Base-by-base conservation (phyloP, 129 eudicot species). In the Kitagawia praeruptora region DNA sequence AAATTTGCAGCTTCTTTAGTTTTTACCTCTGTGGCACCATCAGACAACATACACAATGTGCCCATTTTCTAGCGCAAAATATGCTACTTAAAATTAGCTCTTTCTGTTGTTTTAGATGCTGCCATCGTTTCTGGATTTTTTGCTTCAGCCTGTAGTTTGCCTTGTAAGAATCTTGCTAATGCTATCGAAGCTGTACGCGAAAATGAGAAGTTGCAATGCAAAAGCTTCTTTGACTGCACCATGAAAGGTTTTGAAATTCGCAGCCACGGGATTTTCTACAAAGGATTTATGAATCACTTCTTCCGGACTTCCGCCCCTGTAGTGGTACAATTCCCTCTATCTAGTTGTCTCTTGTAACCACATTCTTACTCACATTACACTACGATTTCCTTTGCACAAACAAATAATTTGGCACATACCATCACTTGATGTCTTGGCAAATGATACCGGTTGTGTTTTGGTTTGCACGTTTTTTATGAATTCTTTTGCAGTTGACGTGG, bases 101-200 rank as follows among this genome's bases (percentile, higher is more conserved):
- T 4, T 70, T 19, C 16, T 19, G 4, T 19, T 37, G 5, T 39
- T 70, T 18, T 45, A 70, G 74, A 25, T 69, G 74, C 23, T 37
- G 74, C 74, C 74, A 0, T 69, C 3, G 41, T 69, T 69, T 69
- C 74, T 28, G 74, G 74, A 69, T 69, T 69, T 15, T 37, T 37
- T 13, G 44, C 74, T 69, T 69, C 75, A 39, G 49, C 75, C 48
- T 71, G 48, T 25, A 71, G 49, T 71, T 71, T 71, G 49, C 75
- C 48, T 6, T 40, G 18, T 40, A 15, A 16, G 8, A 40, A 71
- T 71, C 42, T 41, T 71, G n/a, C 4, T 38, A 1, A 4, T 19
- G 25, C 45, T 23, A 19, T 71, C 16, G 2, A 40, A 23, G 2
- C n/a, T 40, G 10, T 19, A 41, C 47, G 8, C 8, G 6, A 40